Percentiles rank a stretch among this genome's conserved stretches.
Evolutionary conservation across 306 rosid genomes (phyloP).

Genomic region (Cercis canadensis): DNA sequence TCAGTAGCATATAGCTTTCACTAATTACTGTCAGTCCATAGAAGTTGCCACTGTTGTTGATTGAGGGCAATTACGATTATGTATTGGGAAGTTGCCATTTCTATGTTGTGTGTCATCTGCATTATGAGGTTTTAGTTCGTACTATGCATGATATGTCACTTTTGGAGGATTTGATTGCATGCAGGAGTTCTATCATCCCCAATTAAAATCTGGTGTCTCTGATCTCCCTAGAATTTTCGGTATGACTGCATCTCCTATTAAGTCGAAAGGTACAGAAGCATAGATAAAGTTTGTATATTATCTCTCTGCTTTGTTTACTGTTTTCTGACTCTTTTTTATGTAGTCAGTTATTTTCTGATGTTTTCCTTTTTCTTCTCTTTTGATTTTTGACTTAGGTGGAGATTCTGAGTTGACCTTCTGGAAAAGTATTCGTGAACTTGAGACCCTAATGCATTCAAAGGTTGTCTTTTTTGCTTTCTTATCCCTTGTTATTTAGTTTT

Average conservation of each 20-base stretch:
- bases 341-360: slow-evolving; percentile 6
- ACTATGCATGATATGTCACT: neutral
- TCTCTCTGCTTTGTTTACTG: slow-evolving; percentile 9
- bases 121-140: slow-evolving; percentile 7
- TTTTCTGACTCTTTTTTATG: neutral
- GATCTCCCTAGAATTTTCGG: slow-evolving; percentile 82
- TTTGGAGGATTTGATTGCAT: slow-evolving; percentile 35
- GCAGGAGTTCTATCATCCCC: slow-evolving; percentile 84
- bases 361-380: slow-evolving; percentile 19
- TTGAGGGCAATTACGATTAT: neutral
- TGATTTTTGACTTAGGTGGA: slow-evolving; percentile 55
- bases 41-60: slow-evolving; percentile 1
- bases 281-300: neutral
- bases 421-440: slow-evolving; percentile 59
- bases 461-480: slow-evolving; percentile 46
- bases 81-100: slow-evolving; percentile 4
- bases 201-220: slow-evolving; percentile 41
- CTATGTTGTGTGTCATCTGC: slow-evolving; percentile 11
- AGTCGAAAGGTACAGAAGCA: slow-evolving; percentile 69
- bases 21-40: slow-evolving; percentile 6
- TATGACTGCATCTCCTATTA: slow-evolving; percentile 93
- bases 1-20: slow-evolving; percentile 5
- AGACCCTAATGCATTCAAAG: slow-evolving; percentile 79
- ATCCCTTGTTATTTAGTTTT: neutral
- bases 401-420: slow-evolving; percentile 46